These are phyloP conservation scores for Chimonanthus salicifolius DNA, from an alignment of 164 flowering plant genomes.

Conservation along the genomic window DNA sequence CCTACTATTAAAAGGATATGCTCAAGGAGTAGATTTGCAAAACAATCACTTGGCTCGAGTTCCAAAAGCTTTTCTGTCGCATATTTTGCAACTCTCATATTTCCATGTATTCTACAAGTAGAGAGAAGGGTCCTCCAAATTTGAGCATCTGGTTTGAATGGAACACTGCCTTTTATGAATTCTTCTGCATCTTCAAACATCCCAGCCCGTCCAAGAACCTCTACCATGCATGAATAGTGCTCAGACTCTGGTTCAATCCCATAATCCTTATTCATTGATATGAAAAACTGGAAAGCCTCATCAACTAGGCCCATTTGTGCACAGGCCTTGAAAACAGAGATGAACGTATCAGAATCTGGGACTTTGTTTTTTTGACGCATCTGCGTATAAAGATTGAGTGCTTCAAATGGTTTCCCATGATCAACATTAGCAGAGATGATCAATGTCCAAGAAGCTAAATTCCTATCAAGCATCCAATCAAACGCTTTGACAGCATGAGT, in stretches of 20 bases:
- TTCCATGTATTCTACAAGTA: constrained; percentile 25
- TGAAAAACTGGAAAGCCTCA: constrained; percentile 21
- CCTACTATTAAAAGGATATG: constrained; percentile 29
- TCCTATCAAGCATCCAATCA: constrained; percentile 15
- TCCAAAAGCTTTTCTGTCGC: constrained; percentile 27
- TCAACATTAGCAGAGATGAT: constrained; percentile 26
- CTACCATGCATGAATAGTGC: constrained; percentile 27
- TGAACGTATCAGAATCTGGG: constrained; percentile 16
- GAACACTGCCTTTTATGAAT: constrained; percentile 18
- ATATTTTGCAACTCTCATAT: constrained; percentile 25
- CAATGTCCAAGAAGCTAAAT: constrained; percentile 21
- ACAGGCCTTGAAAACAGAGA: constrained; percentile 24
- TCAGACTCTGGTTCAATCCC: constrained; percentile 26
- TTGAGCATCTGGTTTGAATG: constrained; percentile 16
- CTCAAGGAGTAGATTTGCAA: constrained; percentile 19
- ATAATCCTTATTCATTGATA: constrained; percentile 20
- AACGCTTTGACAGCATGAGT: constrained; percentile 23
- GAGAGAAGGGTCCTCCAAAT: constrained; percentile 34
- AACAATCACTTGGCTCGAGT: constrained; percentile 25
- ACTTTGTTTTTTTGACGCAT: constrained; percentile 16
- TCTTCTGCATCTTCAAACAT: constrained; percentile 27
- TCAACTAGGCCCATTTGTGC: constrained; percentile 23
- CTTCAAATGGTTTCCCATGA: constrained; percentile 29
- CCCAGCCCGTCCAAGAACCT: constrained; percentile 31
- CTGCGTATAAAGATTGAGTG: constrained; percentile 22